Base-by-base conservation (phyloP, 2,329 filamentous ascomycete species). In the Sphaerulina vaccinii region DNA sequence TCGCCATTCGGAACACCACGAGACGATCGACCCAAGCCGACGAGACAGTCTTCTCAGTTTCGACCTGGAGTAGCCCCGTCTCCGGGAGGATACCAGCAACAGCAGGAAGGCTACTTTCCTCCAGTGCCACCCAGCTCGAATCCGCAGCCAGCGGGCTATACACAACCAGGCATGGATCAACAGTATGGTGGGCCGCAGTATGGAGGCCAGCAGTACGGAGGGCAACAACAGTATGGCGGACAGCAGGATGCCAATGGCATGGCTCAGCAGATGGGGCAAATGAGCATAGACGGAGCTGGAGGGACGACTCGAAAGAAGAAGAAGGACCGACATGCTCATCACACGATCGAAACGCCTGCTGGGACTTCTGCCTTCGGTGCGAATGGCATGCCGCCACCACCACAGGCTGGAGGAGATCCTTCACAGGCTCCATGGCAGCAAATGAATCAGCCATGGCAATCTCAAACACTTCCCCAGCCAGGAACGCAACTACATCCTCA, bases 261-360 rank as follows among this genome's bases (percentile, higher is more conserved):
- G 54, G 79, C 84, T 40, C 79, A 83, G 49, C 90, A 95, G 70
- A 87, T 95, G 85, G 85, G 85, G 36, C 84, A 83, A 54, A 82
- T 95, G 80, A 84, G 79, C 35, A 75, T 95, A 60, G 83, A 72
- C 51, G 79, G 65, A 53, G 69, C 69, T 55, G 73, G 69, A 58
- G 73, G 83, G 32, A 70, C 70, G 54, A 70, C 70, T 58, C 75
- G 83, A 32, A 71, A 75, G 44, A 87, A 78, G 71, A 97, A 96
- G 83, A 96, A 96, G 79, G 87, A 96, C 69, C 83, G 90, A 54
- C 92, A 97, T 73, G 92, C 91, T 58, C 88, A 95, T 71, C 92
- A 97, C 70, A 86, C 83, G 33, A 82, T 97, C 47, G 89, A 92
- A 59, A 83, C 87, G 18, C 79, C 85, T 10, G 78, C 78, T 4